Conservation (phyloP, 805 yeast species). For the Pichia nanzhaoensis region DNA sequence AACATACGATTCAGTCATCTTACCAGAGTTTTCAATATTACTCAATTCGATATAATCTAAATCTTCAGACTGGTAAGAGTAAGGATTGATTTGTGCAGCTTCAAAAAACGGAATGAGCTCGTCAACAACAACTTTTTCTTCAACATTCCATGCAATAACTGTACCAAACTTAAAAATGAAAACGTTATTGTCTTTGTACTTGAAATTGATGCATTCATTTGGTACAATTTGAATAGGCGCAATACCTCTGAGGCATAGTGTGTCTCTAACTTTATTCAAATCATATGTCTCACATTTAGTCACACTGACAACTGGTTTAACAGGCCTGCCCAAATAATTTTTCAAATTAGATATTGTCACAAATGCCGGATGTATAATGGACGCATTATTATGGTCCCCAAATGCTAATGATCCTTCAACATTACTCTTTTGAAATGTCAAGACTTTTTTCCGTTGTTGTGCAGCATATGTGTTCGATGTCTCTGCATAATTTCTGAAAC, state of each 20-base stretch:
- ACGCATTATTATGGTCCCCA: not conserved
- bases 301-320: constrained; percentile 52
- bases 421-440: constrained; percentile 11
- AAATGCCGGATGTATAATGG: constrained; percentile 16
- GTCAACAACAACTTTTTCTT: constrained; percentile 43
- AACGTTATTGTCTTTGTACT: constrained; percentile 30
- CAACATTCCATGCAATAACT: constrained; percentile 75
- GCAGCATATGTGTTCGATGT: constrained; percentile 3
- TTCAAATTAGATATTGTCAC: constrained; percentile 10
- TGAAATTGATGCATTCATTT: constrained; percentile 60
- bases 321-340: constrained; percentile 7
- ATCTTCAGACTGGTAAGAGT: constrained; percentile 70
- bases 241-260: constrained; percentile 33
- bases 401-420: not conserved
- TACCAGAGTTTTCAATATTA: not conserved
- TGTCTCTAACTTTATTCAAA: constrained; percentile 38
- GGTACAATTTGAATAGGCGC: constrained; percentile 28
- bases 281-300: constrained; percentile 72
- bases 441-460: constrained; percentile 11
- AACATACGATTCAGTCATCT: constrained; percentile 31
- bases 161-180: constrained; percentile 73
- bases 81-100: constrained; percentile 41
- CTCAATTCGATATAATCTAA: constrained; percentile 55
- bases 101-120: constrained; percentile 48
- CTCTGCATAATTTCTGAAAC: constrained; percentile 1